Conservation (phyloP, 768 basidiomycete genomes). For the Xerocomus spinulosus region DNA sequence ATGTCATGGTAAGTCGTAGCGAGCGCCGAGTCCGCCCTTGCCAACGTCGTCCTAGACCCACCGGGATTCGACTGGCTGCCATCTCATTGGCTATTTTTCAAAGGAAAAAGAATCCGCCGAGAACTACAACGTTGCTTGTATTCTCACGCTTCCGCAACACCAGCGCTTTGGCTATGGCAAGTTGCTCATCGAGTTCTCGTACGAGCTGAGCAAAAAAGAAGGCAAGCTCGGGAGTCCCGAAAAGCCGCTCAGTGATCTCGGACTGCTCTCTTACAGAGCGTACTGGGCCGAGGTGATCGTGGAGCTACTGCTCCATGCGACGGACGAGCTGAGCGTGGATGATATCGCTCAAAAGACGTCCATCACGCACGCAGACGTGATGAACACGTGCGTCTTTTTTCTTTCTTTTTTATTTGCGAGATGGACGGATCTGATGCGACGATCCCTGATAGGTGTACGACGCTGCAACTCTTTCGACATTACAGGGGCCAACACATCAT, state of each 20-base stretch:
- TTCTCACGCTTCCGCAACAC: slow-evolving; percentile 96
- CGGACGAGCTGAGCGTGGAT: slow-evolving; percentile 83
- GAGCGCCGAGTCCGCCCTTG: slow-evolving; percentile 3
- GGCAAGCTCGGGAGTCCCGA: slow-evolving; percentile 95
- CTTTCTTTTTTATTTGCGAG: neutral
- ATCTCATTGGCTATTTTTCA: slow-evolving; percentile 96
- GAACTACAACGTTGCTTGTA: slow-evolving; percentile 98
- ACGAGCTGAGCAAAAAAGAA: slow-evolving; percentile 95
- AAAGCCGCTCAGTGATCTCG: slow-evolving; percentile 94
- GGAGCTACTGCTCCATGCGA: slow-evolving; percentile 71
- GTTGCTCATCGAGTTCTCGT: slow-evolving; percentile 95
- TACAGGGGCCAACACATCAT: slow-evolving; percentile 95
- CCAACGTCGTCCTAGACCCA: slow-evolving; percentile 46
- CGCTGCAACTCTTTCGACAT: slow-evolving; percentile 91
- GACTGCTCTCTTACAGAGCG: slow-evolving; percentile 86
- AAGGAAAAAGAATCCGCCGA: slow-evolving; percentile 99
- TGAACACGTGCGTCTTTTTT: slow-evolving; percentile 83
- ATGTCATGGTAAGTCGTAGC: slow-evolving; percentile 77
- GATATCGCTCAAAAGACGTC: slow-evolving; percentile 95
- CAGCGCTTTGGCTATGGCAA: slow-evolving; percentile 96
- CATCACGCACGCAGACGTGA: slow-evolving; percentile 93
- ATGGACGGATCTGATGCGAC: slow-evolving; percentile 9
- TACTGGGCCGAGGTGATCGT: slow-evolving; percentile 98
- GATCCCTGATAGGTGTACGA: slow-evolving; percentile 67
- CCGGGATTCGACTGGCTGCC: slow-evolving; percentile 86